Evolutionary conservation across 1,284 basidiomycete species (phyloP), one percentile per base, ranked within the genome.

Genomic region (Kwoniella shivajii): DNA sequence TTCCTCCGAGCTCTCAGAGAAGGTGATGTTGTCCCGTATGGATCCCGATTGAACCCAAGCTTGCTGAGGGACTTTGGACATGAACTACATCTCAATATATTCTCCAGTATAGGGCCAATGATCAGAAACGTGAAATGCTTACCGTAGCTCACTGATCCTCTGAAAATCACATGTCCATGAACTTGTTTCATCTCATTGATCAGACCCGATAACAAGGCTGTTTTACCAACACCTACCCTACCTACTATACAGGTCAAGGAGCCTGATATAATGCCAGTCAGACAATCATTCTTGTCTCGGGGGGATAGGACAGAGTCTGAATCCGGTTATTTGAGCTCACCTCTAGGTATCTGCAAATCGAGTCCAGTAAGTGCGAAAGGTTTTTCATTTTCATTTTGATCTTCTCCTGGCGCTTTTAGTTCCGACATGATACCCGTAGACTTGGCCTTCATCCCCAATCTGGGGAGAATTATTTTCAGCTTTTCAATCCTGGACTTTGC

Each of bases 171-270:
- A 79, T 73, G 80, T 6, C 89, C 89, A 4, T 78, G 65, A 2
- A 80, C 81, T 64, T 82, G 82, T 43, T 84, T 80, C 88, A 92
- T 90, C 74, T 91, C 89, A 3, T 88, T 88, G 34, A 91, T 83
- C 53, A 89, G 64, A 0, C 83, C 84, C 61, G 86, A 84, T 3
- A 88, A 72, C 27, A 92, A 75, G 2, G 87, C 88, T 1, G 65
- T 65, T 51, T 77, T 77, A 13, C 75, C 74, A 1, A 63, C 57
- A 0, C 74, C 75, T 6, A 77, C 68, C 9, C 71, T 39, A 3
- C 75, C 75, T 2, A 74, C 66, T 7, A 77, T 47, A 30, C 68
- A 71, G 0, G 72, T 69, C 11, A 77, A 53, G 3, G 65, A 41
- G 5, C 67, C 66, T 70, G n/a, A n/a, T n/a, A n/a, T n/a, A n/a